These are phyloP conservation scores for Saitozyma sp. DNA, from an alignment of 768 basidiomycete species.

Conservation along the genomic window DNA sequence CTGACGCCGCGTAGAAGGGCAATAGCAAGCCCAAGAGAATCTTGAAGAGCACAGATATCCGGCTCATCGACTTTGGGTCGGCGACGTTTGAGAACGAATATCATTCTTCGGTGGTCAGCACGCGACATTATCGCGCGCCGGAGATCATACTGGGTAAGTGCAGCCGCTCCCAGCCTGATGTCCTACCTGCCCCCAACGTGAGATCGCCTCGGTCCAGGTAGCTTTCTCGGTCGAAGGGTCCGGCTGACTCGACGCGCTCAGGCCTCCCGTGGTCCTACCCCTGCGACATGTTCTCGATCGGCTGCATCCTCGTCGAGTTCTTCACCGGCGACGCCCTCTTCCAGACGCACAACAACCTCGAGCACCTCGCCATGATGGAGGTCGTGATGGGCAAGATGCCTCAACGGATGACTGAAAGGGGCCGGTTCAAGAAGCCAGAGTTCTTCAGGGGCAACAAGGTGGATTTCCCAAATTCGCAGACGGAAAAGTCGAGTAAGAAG, in stretches of 20 bases:
- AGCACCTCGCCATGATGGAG: conserved; percentile 99
- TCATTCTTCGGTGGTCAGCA: conserved; percentile 96
- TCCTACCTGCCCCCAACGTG: not conserved
- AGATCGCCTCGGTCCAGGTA: not conserved
- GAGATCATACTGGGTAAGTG: conserved; percentile 93
- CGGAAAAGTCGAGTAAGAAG: conserved; percentile 85
- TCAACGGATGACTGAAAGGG: conserved; percentile 63
- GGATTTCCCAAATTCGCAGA: conserved; percentile 88
- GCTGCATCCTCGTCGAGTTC: conserved; percentile 98
- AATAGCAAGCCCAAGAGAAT: conserved; percentile 72
- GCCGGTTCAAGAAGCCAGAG: conserved; percentile 69
- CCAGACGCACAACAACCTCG: conserved; percentile 98
- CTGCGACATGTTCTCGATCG: conserved; percentile 96
- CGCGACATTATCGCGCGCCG: conserved; percentile 96
- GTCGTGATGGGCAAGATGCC: conserved; percentile 99
- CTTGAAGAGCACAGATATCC: conserved; percentile 81
- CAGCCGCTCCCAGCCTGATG: not conserved
- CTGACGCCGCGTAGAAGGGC: conserved; percentile 52
- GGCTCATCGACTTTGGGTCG: conserved; percentile 96
- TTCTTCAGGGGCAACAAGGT: conserved; percentile 85
- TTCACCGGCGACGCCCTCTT: conserved; percentile 97
- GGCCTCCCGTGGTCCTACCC: conserved; percentile 98
- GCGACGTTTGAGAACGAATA: conserved; percentile 98
- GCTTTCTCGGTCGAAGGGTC: not conserved
- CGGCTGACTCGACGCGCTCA: conserved; percentile 46